Evolutionary conservation across 75 land plant species (phyloP).

Genomic region (Selaginella moellendorffii): DNA sequence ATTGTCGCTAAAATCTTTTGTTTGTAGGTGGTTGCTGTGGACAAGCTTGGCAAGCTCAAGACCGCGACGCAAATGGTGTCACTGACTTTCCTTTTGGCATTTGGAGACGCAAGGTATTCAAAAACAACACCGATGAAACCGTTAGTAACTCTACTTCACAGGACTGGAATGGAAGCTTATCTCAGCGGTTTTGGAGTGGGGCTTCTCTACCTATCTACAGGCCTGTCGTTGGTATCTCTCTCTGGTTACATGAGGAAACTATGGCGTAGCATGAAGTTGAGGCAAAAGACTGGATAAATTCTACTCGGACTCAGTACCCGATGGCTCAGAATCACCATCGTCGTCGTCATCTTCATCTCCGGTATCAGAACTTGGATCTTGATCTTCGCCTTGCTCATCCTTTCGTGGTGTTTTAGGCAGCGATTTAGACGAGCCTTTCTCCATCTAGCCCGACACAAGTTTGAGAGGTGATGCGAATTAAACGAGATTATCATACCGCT

Average conservation of each 20-base stretch:
- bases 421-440: not conserved
- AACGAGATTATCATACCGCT: no score
- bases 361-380: not conserved
- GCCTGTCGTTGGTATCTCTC: constrained; percentile 83
- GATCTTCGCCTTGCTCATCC: not conserved
- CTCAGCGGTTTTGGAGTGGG: constrained; percentile 28
- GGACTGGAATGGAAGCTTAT: not conserved
- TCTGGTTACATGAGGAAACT: constrained; percentile 59
- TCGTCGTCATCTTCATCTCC: no score
- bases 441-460: not conserved
- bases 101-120: constrained; percentile 54
- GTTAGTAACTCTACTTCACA: not conserved
- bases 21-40: constrained; percentile 89
- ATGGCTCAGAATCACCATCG: not conserved
- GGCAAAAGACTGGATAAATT: not conserved
- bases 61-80: constrained; percentile 94
- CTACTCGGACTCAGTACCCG: not conserved
- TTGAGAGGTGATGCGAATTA: no score
- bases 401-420: not conserved
- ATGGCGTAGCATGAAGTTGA: constrained; percentile 6
- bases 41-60: constrained; percentile 88
- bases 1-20: not conserved
- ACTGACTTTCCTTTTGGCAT: constrained; percentile 60
- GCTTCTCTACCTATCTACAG: constrained; percentile 70
- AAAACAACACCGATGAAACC: not conserved